These are phyloP conservation scores for Hapsidospora chrysogenum DNA, from an alignment of 495 filamentous ascomycete genomes.

Conservation along the genomic window DNA sequence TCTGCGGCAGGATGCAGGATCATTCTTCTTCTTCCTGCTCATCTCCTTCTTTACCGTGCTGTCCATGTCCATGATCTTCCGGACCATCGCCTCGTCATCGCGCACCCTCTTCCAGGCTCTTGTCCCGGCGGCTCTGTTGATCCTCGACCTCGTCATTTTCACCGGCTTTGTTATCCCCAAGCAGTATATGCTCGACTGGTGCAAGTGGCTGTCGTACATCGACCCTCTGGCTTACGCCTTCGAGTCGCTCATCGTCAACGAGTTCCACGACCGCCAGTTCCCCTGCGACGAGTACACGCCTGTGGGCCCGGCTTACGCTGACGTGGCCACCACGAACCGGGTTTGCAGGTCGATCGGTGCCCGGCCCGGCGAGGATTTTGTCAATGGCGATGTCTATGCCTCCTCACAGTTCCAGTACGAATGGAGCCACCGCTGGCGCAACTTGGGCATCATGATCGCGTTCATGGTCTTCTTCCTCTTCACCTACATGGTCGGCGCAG, in stretches of 20 bases:
- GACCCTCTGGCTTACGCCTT: slow-evolving; percentile 79
- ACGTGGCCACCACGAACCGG: slow-evolving; percentile 19
- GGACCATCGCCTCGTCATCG: slow-evolving; percentile 65
- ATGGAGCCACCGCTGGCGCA: slow-evolving; percentile 52
- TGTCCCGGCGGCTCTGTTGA: slow-evolving; percentile 67
- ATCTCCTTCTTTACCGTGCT: slow-evolving; percentile 51
- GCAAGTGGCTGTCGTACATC: slow-evolving; percentile 75
- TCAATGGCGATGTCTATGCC: slow-evolving; percentile 56
- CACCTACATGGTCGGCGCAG: slow-evolving; percentile 53
- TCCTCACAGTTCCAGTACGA: slow-evolving; percentile 42
- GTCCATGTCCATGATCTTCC: slow-evolving; percentile 68
- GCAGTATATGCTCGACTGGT: slow-evolving; percentile 64
- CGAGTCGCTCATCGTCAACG: slow-evolving; percentile 80
- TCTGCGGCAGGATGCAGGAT: slow-evolving; percentile 54
- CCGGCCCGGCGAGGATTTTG: slow-evolving; percentile 30
- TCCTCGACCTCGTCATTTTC: slow-evolving; percentile 70
- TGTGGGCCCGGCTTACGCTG: slow-evolving; percentile 27
- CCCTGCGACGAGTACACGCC: slow-evolving; percentile 45
- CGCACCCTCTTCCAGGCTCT: slow-evolving; percentile 68
- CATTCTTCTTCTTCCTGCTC: slow-evolving; percentile 72
- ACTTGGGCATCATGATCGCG: slow-evolving; percentile 62
- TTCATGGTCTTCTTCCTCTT: slow-evolving; percentile 53
- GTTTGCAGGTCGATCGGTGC: slow-evolving; percentile 51
- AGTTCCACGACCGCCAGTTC: slow-evolving; percentile 55
- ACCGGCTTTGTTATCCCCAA: slow-evolving; percentile 80